A percentile compares a stretch with the other conserved stretches of the same genome.
phyloP scores from a whole-genome alignment of 345 rosid genomes.

The Dipteronia dyeriana region DNA sequence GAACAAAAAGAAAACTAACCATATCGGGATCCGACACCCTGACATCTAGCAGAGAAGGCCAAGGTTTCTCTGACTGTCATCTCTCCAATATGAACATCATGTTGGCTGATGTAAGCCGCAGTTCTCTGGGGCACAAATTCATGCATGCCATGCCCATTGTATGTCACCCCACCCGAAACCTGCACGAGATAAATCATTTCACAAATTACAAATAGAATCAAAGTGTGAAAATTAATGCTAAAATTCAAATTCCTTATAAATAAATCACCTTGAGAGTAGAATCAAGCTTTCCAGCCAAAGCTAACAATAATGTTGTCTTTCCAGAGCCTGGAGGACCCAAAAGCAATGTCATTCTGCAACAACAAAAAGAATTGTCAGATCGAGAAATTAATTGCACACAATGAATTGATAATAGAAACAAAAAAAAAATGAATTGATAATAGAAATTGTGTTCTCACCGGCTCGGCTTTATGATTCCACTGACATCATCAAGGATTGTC shows the following conservation, averaged over 20 bases:
- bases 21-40: constrained; percentile 62
- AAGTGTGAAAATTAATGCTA: constrained; percentile 15
- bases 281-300: constrained; percentile 83
- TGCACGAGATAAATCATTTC: constrained; percentile 9
- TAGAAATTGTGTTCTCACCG: constrained; percentile 38
- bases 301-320: constrained; percentile 74
- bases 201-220: constrained; percentile 25
- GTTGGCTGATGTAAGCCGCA: constrained; percentile 68
- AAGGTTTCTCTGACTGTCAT: constrained; percentile 91
- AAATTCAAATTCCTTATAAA: constrained; percentile 14
- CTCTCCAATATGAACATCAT: constrained; percentile 76
- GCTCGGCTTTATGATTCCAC: constrained; percentile 75
- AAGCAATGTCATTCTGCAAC: constrained; percentile 65
- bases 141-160: constrained; percentile 47
- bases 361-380: not conserved
- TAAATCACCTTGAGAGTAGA: constrained; percentile 51
- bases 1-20: constrained; percentile 34
- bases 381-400: not conserved
- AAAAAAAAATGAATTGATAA: not conserved
- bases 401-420: no score
- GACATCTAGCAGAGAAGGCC: constrained; percentile 83
- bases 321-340: constrained; percentile 92
- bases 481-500: constrained; percentile 64
- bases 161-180: constrained; percentile 49
- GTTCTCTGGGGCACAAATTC: constrained; percentile 54